Evolutionary conservation across 148 eudicot species (phyloP).

Genomic region (Chenopodium suecicum): DNA sequence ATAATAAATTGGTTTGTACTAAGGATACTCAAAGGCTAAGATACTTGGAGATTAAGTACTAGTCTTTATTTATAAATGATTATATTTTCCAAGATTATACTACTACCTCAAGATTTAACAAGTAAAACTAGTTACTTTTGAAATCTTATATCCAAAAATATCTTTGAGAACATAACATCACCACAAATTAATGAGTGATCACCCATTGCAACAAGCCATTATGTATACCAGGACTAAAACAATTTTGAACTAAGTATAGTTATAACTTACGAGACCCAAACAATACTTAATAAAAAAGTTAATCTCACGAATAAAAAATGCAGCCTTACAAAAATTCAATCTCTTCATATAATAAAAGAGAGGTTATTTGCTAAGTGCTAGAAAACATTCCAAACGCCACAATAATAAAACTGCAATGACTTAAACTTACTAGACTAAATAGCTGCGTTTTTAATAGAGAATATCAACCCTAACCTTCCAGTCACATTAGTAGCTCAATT

Average conservation of each 20-base stretch:
- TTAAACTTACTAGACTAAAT: neutral
- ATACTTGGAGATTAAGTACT: neutral
- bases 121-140: neutral
- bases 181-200: too few species aligned
- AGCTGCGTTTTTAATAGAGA: neutral
- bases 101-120: neutral
- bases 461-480: neutral
- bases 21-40: neutral
- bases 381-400: neutral
- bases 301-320: neutral
- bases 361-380: neutral
- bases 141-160: neutral
- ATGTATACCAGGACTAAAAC: neutral
- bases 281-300: neutral
- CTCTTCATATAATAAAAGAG: neutral
- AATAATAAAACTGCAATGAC: neutral
- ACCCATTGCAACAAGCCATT: neutral
- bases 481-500: neutral
- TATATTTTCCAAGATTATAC: neutral
- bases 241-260: neutral
- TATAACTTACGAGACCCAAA: neutral
- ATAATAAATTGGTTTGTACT: neutral
- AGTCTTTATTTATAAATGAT: neutral
- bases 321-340: neutral
- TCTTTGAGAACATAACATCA: neutral